Percentiles rank a stretch among this genome's conserved stretches.
Evolutionary conservation across 192 early-diverging fungal genomes (phyloP).

Genomic region (Coemansia sp.): DNA sequence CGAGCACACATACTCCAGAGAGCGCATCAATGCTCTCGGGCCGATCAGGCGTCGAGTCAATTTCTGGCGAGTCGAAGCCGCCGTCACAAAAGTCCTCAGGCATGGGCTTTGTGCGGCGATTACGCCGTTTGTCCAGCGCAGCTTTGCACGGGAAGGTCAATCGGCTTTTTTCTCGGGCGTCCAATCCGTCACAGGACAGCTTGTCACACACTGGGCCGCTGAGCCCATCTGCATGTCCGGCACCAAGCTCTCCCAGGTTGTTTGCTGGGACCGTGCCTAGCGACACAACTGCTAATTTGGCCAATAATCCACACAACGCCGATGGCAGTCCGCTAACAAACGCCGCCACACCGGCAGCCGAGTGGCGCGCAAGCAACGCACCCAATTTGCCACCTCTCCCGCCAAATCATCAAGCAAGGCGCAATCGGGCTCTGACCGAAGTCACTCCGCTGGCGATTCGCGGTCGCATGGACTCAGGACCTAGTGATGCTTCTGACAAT

Average conservation of each 20-base stretch:
- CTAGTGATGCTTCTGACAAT: constrained; percentile 1
- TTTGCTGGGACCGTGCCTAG: not conserved
- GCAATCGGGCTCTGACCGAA: constrained; percentile 45
- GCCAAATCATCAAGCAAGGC: constrained; percentile 28
- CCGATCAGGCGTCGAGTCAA: constrained; percentile 26
- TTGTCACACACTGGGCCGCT: constrained; percentile 16
- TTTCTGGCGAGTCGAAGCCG: constrained; percentile 43
- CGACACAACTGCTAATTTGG: not conserved
- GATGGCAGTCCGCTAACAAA: not conserved
- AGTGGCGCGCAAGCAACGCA: constrained; percentile 20
- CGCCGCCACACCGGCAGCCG: constrained; percentile 8
- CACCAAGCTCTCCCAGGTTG: constrained; percentile 12
- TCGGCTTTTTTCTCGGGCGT: constrained; percentile 40
- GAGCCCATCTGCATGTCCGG: constrained; percentile 20
- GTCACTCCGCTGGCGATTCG: constrained; percentile 31
- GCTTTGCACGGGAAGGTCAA: constrained; percentile 51
- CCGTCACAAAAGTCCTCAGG: constrained; percentile 46
- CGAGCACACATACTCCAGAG: constrained; percentile 33
- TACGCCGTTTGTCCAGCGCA: constrained; percentile 48
- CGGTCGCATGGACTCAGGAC: constrained; percentile 11
- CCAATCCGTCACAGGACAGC: constrained; percentile 49
- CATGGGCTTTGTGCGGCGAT: constrained; percentile 43
- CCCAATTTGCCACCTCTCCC: constrained; percentile 20
- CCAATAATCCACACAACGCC: not conserved
- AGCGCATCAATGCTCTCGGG: constrained; percentile 38